Evolutionary conservation across 2,329 filamentous ascomycete species (phyloP), one percentile per base, ranked within the genome.

Genomic region (Sclerotinia nivalis): DNA sequence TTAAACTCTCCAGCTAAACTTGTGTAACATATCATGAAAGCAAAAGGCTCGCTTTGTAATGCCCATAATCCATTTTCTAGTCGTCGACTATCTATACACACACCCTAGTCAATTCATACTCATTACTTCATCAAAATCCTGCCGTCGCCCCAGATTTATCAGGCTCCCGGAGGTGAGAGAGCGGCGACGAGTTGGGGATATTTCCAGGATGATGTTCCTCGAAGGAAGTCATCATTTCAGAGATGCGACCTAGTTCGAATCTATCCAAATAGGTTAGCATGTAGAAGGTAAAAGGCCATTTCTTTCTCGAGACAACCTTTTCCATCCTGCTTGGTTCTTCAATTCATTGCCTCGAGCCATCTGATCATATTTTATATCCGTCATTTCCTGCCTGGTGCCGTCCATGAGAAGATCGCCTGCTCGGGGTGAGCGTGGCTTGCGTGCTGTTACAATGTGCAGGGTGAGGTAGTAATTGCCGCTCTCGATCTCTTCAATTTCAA

Each of bases 361-460:
- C 28, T 73, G 69, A 66, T 75, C 69, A 54, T 78, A 76, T 28
- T 72, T 77, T 1, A 72, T 73, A 13, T 71, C 70, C 1, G 75
- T 76, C 76, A 77, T 77, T 37, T 75, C 75, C 56, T 76, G 71
- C 68, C 76, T 70, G 12, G 67, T 70, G 13, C 76, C 76, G 55
- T 76, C 72, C 4, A 58, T 25, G 22, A 78, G 74, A 0, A 76
- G 65, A 58, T 78, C 76, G 8, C 77, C 77, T 9, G 74, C 70
- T 13, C 77, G 73, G 15, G 73, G 71, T 5, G 55, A 49, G 13
- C 54, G 68, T 37, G 77, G 77, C 34, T 78, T 78, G 9, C 76
- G 74, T 4, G 73, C 76, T 4, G 77, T 78, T 15, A 78, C 71
- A n/a, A 78, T 71, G 58, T 78, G 75, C 1, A 78, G 68, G 31